Base-by-base conservation (phyloP, 2,329 filamentous ascomycete species). In the Cladophialophora yegresii region DNA sequence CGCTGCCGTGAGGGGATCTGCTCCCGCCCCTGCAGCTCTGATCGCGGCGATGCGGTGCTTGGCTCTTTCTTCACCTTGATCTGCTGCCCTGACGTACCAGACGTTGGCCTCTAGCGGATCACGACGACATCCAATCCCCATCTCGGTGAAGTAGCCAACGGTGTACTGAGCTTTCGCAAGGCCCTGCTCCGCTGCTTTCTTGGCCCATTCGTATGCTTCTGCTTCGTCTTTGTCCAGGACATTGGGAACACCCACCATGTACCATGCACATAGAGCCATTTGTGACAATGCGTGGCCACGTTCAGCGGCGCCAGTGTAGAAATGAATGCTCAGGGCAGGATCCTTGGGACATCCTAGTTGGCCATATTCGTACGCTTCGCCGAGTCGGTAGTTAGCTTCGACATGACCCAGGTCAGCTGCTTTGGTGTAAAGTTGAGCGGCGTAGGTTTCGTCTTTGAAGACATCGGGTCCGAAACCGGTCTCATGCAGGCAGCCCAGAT, bases 181-280 rank as follows among this genome's bases (percentile, higher is more conserved):
- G 96, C 93, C 93, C 69, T 89, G 82, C 67, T 95, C 89, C 33
- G 93, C 93, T 61, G 95, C 91, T 73, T 89, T 88, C 72, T 87
- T 87, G 16, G 95, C 93, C 95, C 95, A 99, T 76, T 96, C 93
- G 73, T 96, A 98, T 9, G 95, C 95, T 77, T 99, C 95, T 71
- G 89, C 89, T 76, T 98, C 93, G 72, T 99, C 93, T 78, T 95
- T 96, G 66, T 96, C 93, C 23, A 99, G 80, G 13, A 98, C 87
- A 0, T 93, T 92, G 70, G 93, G 90, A 1, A 95, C 95, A 10
- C 95, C 95, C 47, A 98, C 90, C 84, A 98, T 90, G 77, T 98
- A 99, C 95, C 95, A 99, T 10, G 95, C 95, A 77, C 95, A 99
- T 8, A 99, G 82, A 4, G 93, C 93, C 93, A 99, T 96, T 92